Base-by-base conservation (phyloP, 805 yeast species). In the Dipodascus geniculatus region DNA sequence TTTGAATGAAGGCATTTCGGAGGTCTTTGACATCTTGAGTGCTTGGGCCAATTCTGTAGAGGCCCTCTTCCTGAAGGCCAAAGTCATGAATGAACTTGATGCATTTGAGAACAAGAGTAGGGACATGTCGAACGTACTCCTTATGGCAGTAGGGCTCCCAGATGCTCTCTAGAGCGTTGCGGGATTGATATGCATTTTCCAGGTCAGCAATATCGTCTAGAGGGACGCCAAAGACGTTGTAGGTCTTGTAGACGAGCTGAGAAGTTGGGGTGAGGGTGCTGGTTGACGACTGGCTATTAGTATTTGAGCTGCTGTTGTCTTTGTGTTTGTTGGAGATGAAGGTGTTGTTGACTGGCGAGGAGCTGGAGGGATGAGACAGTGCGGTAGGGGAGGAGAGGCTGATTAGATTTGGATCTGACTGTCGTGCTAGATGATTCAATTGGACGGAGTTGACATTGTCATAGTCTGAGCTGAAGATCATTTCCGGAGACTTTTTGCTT, bases 1-100 rank as follows among this genome's bases (percentile, higher is more conserved):
- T 28, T n/a, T 33, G 48, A 1, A 54, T 53, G 51, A 66, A 57
- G 19, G 54, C 56, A 20, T 56, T 52, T 38, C 57, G 54, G 8
- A 66, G 54, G 2, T 54, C 52, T 42, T 58, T 57, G 20, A 66
- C 56, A 6, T 59, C 60, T 9, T 55, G 51, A 2, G 56, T 56
- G 23, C 65, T 52, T 14, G 68, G 69, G 31, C 65, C 58, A 16
- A 65, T 51, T 48, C 70, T 53, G 54, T 65, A 66, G 1, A 66
- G 47, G 2, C 69, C 70, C 48, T 66, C 66, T 53, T 66, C 69
- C 14, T 55, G 44, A 11, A 66, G 49, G 2, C 65, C 67, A 33
- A 63, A 48, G 23, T 53, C 47, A 50, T 57, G 52, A 20, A 66
- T 50, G 51, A 55, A 62, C 20, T 44, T 44, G 23, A 60, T 35